These are phyloP conservation scores for Hebeloma cylindrosporum DNA, from an alignment of 768 basidiomycete species.

Conservation along the genomic window DNA sequence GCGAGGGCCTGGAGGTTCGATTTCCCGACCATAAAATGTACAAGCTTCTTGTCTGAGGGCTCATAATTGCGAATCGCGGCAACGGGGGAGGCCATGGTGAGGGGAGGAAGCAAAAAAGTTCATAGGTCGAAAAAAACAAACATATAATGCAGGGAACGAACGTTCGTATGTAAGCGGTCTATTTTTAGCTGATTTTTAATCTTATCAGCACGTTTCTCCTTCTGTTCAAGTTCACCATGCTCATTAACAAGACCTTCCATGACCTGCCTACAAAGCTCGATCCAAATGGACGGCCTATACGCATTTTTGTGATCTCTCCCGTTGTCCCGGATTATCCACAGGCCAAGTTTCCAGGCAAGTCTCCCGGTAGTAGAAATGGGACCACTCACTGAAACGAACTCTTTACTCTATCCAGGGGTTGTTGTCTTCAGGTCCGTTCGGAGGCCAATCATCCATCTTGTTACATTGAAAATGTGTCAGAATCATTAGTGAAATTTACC, in stretches of 20 bases:
- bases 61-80: constrained; percentile 56
- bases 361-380: too few relatives aligned
- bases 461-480: neutral
- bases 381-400: too few relatives aligned
- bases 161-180: constrained; percentile 14
- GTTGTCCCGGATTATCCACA: constrained; percentile 79
- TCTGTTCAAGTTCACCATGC: constrained; percentile 49
- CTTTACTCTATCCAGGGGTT: constrained; percentile 51
- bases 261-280: constrained; percentile 75
- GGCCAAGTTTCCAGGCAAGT: constrained; percentile 83
- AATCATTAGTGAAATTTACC: constrained; percentile 80
- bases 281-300: constrained; percentile 58
- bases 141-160: constrained; percentile 11
- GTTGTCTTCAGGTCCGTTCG: constrained; percentile 70
- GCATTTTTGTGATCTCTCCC: constrained; percentile 84
- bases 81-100: constrained; percentile 36
- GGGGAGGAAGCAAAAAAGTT: constrained; percentile 6
- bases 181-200: constrained; percentile 11
- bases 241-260: constrained; percentile 76
- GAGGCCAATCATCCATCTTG: neutral
- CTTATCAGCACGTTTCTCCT: constrained; percentile 5
- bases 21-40: constrained; percentile 66
- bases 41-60: constrained; percentile 53
- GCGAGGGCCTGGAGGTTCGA: constrained; percentile 67
- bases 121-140: neutral